Evolutionary conservation across 208 protist species (phyloP).

Genomic region (Acanthamoeba rhysodes): DNA sequence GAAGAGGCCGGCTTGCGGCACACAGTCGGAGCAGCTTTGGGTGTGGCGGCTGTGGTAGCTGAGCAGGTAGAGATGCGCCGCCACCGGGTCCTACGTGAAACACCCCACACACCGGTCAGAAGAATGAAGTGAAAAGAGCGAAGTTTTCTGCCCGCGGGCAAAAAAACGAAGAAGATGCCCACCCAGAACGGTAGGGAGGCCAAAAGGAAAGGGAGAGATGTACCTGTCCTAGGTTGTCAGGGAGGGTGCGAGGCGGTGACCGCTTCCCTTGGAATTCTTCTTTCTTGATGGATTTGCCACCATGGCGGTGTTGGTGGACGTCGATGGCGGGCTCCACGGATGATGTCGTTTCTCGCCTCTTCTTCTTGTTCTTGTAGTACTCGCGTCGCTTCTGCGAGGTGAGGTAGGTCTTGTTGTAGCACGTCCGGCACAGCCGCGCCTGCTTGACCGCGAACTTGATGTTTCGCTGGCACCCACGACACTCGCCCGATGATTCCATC

Average conservation of each 20-base stretch:
- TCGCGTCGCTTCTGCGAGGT: conserved; percentile 56
- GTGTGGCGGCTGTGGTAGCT: not conserved
- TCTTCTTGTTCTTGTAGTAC: conserved; percentile 74
- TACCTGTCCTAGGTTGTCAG: not conserved
- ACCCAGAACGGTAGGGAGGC: no score
- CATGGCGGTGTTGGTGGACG: not conserved
- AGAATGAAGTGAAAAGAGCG: not conserved
- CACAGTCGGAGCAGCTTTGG: not conserved
- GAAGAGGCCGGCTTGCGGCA: not conserved
- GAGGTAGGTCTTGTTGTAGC: conserved; percentile 66
- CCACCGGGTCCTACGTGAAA: not conserved
- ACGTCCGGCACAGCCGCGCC: conserved; percentile 47
- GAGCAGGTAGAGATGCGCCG: not conserved
- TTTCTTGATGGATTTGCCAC: not conserved
- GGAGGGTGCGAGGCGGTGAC: not conserved
- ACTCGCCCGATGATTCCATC: conserved; percentile 57
- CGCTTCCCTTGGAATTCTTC: not conserved
- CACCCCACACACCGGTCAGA: not conserved
- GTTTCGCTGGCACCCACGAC: conserved; percentile 24
- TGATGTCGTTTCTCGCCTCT: conserved; percentile 1
- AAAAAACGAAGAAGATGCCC: not conserved
- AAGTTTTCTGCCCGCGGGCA: not conserved
- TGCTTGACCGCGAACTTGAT: conserved; percentile 67
- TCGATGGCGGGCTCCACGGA: not conserved
- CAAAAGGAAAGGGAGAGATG: no score